Evolutionary conservation across 495 filamentous ascomycete species (phyloP).

Genomic region (Neurospora discreta): DNA sequence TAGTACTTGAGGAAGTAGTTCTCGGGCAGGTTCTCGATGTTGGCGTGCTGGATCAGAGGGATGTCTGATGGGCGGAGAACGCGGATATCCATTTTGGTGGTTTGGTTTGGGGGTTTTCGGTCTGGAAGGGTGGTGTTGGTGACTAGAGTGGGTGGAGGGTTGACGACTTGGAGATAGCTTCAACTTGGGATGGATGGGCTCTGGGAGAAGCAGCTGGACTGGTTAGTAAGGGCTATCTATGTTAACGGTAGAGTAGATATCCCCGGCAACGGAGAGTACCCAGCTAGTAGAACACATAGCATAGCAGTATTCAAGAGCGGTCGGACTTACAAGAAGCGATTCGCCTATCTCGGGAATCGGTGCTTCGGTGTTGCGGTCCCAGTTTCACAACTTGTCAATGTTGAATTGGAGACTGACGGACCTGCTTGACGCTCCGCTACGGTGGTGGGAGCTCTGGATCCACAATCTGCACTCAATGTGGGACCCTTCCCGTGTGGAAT

Average conservation of each 20-base stretch:
- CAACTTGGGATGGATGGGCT: neutral
- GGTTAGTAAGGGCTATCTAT: neutral
- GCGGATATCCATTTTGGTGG: slow-evolving; percentile 60
- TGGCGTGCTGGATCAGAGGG: slow-evolving; percentile 91
- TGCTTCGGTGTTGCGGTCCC: neutral
- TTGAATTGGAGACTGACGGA: neutral
- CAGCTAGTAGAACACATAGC: neutral
- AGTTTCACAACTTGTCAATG: neutral
- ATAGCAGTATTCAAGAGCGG: neutral
- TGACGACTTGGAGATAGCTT: neutral
- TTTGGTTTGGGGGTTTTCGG: neutral
- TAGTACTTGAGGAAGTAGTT: slow-evolving; percentile 99
- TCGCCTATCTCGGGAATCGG: neutral
- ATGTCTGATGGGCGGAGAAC: slow-evolving; percentile 66
- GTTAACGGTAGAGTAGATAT: neutral
- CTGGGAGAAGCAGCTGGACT: neutral
- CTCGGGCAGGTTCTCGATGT: slow-evolving; percentile 97
- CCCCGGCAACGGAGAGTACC: neutral
- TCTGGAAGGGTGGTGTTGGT: neutral
- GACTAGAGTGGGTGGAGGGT: neutral
- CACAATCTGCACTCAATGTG: slow-evolving; percentile 1
- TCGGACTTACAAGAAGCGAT: neutral
- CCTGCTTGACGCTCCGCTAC: neutral
- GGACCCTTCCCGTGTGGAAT: neutral
- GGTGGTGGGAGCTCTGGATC: neutral